These are phyloP conservation scores for Xylaria sp. DNA, from an alignment of 2,329 filamentous ascomycete species.

Conservation along the genomic window DNA sequence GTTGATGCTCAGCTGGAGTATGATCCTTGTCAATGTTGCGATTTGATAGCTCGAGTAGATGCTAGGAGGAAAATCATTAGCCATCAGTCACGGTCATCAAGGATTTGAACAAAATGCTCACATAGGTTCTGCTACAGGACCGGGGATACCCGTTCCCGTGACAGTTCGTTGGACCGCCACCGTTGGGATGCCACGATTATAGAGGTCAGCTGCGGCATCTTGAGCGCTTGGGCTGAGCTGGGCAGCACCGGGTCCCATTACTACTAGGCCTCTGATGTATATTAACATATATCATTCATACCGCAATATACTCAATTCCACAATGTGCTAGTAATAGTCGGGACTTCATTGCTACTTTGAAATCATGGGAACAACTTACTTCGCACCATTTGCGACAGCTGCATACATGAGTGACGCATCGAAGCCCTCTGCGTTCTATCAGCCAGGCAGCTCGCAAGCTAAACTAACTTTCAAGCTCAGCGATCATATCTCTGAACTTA, in stretches of 20 bases:
- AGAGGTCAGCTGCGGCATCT: background rate
- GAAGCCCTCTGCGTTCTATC: background rate
- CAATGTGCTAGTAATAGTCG: background rate
- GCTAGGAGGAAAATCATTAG: background rate
- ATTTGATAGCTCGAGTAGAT: conserved; percentile 7
- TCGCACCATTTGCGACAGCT: conserved; percentile 2
- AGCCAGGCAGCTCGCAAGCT: background rate
- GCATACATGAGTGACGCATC: conserved; percentile 11
- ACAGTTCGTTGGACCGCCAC: background rate
- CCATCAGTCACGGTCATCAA: background rate
- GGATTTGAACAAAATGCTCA: background rate
- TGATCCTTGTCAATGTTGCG: conserved; percentile 1
- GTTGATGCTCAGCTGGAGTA: conserved; percentile 6
- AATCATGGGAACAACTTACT: background rate
- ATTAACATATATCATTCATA: background rate
- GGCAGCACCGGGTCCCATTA: conserved; percentile 2
- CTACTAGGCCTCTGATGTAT: background rate
- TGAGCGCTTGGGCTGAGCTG: conserved; percentile 4
- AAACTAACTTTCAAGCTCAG: background rate
- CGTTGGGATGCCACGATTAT: background rate
- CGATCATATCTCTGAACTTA: background rate
- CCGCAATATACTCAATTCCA: background rate
- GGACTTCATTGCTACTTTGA: background rate
- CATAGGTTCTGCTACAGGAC: background rate
- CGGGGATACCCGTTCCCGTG: background rate